Base-by-base conservation (phyloP, 305 asterid genomes). In the Fraxinus sp. region DNA sequence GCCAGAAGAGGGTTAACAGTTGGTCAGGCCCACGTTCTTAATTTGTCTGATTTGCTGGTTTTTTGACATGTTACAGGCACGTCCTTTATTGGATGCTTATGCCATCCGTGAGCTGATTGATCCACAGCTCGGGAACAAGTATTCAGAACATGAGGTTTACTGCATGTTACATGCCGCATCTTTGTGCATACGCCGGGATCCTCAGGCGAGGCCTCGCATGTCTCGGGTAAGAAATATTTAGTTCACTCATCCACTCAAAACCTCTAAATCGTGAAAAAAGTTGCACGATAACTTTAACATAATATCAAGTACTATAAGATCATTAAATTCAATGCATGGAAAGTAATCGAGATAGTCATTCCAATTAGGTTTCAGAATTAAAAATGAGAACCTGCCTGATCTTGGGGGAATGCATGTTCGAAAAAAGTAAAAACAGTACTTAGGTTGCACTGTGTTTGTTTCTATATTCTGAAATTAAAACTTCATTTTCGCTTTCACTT, bases 101-200 rank as follows among this genome's bases (percentile, higher is more conserved):
- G 98, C 96, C 11, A 84, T 93, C 28, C 94, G 89, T 71, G 97
- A 92, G 81, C 87, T 97, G 74, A 86, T 93, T 10, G 98, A 95
- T 84, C 99, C 99, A 6, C 90, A 91, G 83, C 79, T 97, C 13
- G 92, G 84, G n/a, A 86, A 80, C 81, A 86, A 83, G 59, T 97
- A 86, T 28, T 86, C 86, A 0, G 97, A 92, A 86, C 85, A 88
- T 14, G 99, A 95, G 87, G 96, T 95, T 72, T 87, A 88, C 84
- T 90, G 92, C 81, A 95, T 95, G 98, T 81, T 95, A 90, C 97
- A 91, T 81, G 99, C 98, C 79, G 98, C 99, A 1, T 92, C 97
- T 2, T 68, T 91, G 91, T 93, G 99, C 92, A 92, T 97, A 33
- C 82, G 93, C 22, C 91, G 98, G 18, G 99, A 95, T 83, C 97